Base-by-base conservation (phyloP, 768 basidiomycete genomes). In the Pholiota microspora region DNA sequence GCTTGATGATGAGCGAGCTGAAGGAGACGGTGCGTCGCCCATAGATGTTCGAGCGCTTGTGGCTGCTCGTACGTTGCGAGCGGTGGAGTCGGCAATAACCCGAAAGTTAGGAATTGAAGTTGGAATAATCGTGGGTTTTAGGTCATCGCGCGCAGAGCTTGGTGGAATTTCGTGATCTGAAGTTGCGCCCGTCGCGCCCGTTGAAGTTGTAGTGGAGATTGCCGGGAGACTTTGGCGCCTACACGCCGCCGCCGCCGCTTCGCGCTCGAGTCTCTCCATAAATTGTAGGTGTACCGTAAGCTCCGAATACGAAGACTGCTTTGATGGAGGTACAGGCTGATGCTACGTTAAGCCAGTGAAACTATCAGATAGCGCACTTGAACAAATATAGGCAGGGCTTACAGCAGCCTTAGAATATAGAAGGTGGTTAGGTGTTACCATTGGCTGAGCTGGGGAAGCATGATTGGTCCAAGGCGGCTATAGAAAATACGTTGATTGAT, bases 261-360 rank as follows among this genome's bases (percentile, higher is more conserved):
- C 55, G 18, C 56, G 42, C 31, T 57, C 49, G 10, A 62, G 53
- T 24, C 52, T 55, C 21, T 54, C 47, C 52, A 64, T 50, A 32
- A 61, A 68, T 12, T 51, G 55, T 8, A 69, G 46, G 48, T 71
- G 61, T 2, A 61, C 54, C 10, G 59, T 53, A 2, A 69, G 59
- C 29, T 68, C 66, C 1, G 69, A 68, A 44, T 71, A 64, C 8
- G 56, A 40, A 6, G 70, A 69, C 15, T 54, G 55, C 32, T 64
- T 60, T 18, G 58, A 57, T 1, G 64, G 62, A 2, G 61, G 57
- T 4, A 67, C 57, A 2, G 60, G 61, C n/a, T 55, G 53, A 35
- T 65, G 64, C 64, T 65, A 32, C 21, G 21, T 8, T n/a, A n/a
- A n/a, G n/a, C 32, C 31, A 9, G 10, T 12, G 31, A 15, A 25